These are phyloP conservation scores for Penicillium maclennaniae DNA, from an alignment of 495 filamentous ascomycete species.

Conservation along the genomic window DNA sequence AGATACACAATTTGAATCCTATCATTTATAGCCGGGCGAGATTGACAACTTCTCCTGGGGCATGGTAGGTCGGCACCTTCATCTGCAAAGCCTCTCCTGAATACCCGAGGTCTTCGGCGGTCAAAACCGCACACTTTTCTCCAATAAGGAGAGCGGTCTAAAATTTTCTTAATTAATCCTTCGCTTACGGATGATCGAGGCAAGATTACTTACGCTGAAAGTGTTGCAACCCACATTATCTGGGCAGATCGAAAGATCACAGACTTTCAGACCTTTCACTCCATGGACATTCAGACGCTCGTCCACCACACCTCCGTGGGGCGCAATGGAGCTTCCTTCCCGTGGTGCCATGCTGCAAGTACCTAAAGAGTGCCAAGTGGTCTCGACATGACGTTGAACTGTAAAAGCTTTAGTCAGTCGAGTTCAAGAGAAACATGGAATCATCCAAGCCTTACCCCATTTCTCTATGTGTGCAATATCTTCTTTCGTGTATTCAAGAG, in stretches of 20 bases:
- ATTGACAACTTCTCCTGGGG: conserved; percentile 46
- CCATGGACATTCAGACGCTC: conserved; percentile 78
- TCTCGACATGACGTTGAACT: conserved; percentile 64
- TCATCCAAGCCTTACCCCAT: conserved; percentile 53
- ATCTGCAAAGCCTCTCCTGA: conserved; percentile 70
- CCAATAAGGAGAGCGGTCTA: conserved; percentile 73
- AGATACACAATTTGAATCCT: too few species aligned
- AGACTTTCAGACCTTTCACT: conserved; percentile 76
- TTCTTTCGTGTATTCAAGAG: conserved; percentile 62
- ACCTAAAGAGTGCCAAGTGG: conserved; percentile 68
- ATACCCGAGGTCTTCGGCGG: conserved; percentile 75
- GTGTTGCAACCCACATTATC: conserved; percentile 83
- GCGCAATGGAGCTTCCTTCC: conserved; percentile 75
- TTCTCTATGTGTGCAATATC: conserved; percentile 71
- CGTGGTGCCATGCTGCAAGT: conserved; percentile 80
- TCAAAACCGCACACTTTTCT: conserved; percentile 72
- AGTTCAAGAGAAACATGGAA: too few species aligned
- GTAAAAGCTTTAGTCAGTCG: neutral
- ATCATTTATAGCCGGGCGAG: conserved; percentile 19
- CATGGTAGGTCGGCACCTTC: conserved; percentile 63
- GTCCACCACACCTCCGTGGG: conserved; percentile 71
- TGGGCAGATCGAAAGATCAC: conserved; percentile 75
- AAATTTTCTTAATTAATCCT: conserved; percentile 11
- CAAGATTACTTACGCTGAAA: conserved; percentile 40
- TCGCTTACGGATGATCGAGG: neutral